Percentiles rank a stretch among this genome's conserved stretches.
Conservation (phyloP, 2,329 filamentous ascomycete genomes). For the Colletotrichum tropicicola region DNA sequence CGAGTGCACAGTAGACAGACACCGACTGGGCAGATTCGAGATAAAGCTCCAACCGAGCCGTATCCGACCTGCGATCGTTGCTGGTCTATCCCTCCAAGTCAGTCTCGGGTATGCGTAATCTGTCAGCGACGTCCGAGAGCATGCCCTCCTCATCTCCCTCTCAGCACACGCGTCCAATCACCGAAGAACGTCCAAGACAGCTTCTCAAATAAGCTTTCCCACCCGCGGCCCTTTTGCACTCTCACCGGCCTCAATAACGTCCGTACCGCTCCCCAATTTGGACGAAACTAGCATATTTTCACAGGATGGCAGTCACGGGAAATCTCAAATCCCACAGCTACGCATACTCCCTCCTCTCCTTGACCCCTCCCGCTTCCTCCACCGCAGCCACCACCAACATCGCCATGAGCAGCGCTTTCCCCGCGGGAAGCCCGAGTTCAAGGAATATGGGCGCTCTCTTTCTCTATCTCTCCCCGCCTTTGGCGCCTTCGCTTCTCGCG, state of each 20-base stretch:
- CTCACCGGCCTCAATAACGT: slow-evolving; percentile 9
- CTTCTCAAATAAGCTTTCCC: slow-evolving; percentile 19
- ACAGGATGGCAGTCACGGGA: background rate
- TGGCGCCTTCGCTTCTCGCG: slow-evolving; percentile 1
- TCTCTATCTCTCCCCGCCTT: background rate
- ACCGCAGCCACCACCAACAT: background rate
- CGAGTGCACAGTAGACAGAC: too few relatives aligned
- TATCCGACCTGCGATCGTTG: background rate
- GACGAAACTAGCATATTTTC: slow-evolving; percentile 12
- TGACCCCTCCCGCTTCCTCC: background rate
- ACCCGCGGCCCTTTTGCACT: slow-evolving; percentile 3
- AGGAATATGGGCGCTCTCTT: background rate
- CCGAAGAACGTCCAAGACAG: background rate
- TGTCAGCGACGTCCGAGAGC: slow-evolving; percentile 22
- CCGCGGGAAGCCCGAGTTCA: slow-evolving; percentile 5
- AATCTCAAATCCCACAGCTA: too few relatives aligned
- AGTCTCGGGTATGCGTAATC: slow-evolving; percentile 13
- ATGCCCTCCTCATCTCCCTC: slow-evolving; percentile 9
- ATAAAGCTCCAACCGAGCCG: too few relatives aligned
- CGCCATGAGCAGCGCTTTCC: background rate
- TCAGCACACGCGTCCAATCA: slow-evolving; percentile 15
- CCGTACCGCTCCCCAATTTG: background rate
- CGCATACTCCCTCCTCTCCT: too few relatives aligned
- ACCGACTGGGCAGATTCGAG: too few relatives aligned
- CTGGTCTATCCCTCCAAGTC: background rate